A percentile compares a stretch with the other conserved stretches of the same genome.
These are phyloP conservation scores for Astrothelium macrocarpum DNA, from an alignment of 495 filamentous ascomycete genomes.

Conservation along the genomic window DNA sequence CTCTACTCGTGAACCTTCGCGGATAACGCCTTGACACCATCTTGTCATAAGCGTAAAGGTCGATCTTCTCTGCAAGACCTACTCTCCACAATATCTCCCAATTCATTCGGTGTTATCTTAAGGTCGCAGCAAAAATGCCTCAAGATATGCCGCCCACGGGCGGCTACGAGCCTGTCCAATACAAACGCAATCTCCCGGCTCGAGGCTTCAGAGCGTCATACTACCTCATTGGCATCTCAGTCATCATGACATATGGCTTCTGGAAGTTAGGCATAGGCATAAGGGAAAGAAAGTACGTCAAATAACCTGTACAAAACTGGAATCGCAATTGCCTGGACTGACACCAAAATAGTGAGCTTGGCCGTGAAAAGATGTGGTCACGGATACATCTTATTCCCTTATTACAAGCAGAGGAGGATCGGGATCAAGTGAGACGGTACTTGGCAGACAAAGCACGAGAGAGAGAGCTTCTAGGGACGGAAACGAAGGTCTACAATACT, in stretches of 20 bases:
- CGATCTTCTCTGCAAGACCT: background rate
- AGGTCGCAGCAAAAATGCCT: constrained; percentile 43
- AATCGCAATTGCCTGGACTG: background rate
- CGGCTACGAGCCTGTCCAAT: constrained; percentile 92
- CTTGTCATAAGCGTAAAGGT: background rate
- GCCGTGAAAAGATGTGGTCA: constrained; percentile 94
- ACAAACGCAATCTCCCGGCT: constrained; percentile 92
- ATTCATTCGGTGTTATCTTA: background rate
- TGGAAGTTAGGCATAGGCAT: constrained; percentile 70
- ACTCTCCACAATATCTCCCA: constrained; percentile 7
- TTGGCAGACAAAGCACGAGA: constrained; percentile 80
- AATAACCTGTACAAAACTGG: background rate
- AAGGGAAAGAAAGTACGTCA: constrained; percentile 73
- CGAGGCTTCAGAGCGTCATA: constrained; percentile 76
- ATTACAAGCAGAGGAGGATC: constrained; percentile 91
- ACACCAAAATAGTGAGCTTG: constrained; percentile 59
- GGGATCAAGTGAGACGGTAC: constrained; percentile 78
- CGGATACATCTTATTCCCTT: constrained; percentile 86
- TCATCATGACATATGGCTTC: constrained; percentile 79
- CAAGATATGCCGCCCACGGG: constrained; percentile 90
- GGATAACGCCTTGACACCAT: background rate
- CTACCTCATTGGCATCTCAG: constrained; percentile 63
- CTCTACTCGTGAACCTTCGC: background rate
- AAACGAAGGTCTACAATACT: constrained; percentile 73
- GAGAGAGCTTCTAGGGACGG: constrained; percentile 75